Percentiles rank a stretch among this genome's conserved stretches.
phyloP scores from a whole-genome alignment of 768 basidiomycete species.

The Suillus plorans region DNA sequence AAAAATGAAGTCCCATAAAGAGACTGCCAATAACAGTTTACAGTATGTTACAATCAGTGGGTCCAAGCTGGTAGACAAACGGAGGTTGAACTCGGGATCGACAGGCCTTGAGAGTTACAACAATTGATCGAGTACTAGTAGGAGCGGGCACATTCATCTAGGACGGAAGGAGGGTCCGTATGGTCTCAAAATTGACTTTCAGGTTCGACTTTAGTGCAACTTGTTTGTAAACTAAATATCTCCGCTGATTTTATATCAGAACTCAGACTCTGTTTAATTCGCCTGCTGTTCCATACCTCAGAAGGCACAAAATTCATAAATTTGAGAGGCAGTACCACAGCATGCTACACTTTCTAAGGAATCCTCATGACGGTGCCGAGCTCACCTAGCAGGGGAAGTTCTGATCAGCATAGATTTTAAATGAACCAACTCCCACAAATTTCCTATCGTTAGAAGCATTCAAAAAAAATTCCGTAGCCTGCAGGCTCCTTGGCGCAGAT shows the following conservation, averaged over 20 bases:
- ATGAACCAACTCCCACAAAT: background rate
- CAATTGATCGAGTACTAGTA: slow-evolving; percentile 13
- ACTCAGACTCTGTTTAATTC: slow-evolving; percentile 7
- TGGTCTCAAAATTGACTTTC: slow-evolving; percentile 5
- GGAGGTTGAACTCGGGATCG: slow-evolving; percentile 22
- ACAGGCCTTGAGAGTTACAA: slow-evolving; percentile 7
- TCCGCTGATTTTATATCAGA: slow-evolving; percentile 21
- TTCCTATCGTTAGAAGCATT: slow-evolving; percentile 1
- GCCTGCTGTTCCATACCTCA: background rate
- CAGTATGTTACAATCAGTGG: slow-evolving; percentile 16
- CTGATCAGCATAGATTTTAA: slow-evolving; percentile 28
- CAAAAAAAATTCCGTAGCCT: slow-evolving; percentile 3
- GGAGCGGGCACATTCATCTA: slow-evolving; percentile 6
- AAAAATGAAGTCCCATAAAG: slow-evolving; percentile 16
- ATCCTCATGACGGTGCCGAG: slow-evolving; percentile 25
- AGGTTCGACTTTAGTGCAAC: slow-evolving; percentile 23
- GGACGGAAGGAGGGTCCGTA: background rate
- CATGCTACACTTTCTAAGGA: background rate
- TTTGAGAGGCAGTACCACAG: slow-evolving; percentile 1
- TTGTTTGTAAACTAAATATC: slow-evolving; percentile 21
- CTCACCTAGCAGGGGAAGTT: slow-evolving; percentile 7
- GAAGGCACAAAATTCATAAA: slow-evolving; percentile 2
- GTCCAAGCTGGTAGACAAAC: slow-evolving; percentile 8
- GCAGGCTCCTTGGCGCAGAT: background rate
- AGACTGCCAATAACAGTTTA: slow-evolving; percentile 21